Evolutionary conservation across 306 rosid genomes (phyloP), one percentile per base, ranked within the genome.

Genomic region (Castanospermum australe): DNA sequence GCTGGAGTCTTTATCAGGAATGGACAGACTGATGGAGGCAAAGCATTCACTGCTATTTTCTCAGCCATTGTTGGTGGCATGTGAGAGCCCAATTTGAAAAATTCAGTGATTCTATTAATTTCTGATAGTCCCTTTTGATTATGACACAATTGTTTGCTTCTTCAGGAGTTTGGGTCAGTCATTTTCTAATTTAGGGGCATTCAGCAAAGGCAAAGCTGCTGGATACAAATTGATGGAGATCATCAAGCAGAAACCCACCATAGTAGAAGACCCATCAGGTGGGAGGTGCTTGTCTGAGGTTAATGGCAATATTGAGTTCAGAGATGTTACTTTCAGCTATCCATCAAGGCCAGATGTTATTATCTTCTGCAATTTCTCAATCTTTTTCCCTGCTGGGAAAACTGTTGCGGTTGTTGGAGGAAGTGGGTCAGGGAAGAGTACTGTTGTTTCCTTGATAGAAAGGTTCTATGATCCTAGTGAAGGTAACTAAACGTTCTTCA

Each of bases 31-130:
- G 99, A 96, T 35, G 99, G 98, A 2, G 99, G 99, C 77, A 93
- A 96, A 71, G 98, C 99, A 13, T 96, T 96, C 88, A 96, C 99
- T 2, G 96, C 99, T 22, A 96, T 96, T 75, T 96, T 96, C 87
- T 93, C 99, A 0, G 99, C 99, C 62, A 96, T 96, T 81, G 99
- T 96, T 56, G 98, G 99, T 77, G 99, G 99, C 84, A 93, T 96
- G 99, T 96, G 84, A 91, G 99, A 24, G 20, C 81, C 48, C 44
- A 38, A 74, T 69, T 62, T 57, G 60, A 42, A 8, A 45, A 6
- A n/a, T 47, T 13, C 30, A 9, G 21, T 50, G 25, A 4, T 21
- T 39, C 59, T 76, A 20, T 56, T 72, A 33, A 60, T 12, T 41
- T 36, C 18, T 67, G 48, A 30, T 55, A 35, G 12, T 9, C 5